phyloP scores from a whole-genome alignment of 1,284 basidiomycete genomes.

The Ustilago hordei region DNA sequence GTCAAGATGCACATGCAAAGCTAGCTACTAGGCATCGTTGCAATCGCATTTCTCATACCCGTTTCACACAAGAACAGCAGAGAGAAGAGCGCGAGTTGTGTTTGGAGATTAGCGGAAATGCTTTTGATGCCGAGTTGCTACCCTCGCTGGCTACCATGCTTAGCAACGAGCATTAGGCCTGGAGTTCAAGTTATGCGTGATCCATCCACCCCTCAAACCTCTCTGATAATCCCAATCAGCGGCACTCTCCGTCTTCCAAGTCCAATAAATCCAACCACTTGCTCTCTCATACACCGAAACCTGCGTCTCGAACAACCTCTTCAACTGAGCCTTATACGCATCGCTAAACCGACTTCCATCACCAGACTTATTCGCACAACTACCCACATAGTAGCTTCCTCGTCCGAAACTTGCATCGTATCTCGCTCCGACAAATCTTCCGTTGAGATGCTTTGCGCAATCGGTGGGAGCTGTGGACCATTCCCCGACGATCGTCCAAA shows the following conservation, averaged over 20 bases:
- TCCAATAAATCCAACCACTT: constrained; percentile 84
- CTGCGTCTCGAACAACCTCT: constrained; percentile 87
- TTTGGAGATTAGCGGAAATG: too few relatives aligned
- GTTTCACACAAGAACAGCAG: not conserved
- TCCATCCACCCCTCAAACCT: constrained; percentile 64
- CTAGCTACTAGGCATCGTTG: not conserved
- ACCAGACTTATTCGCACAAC: constrained; percentile 81
- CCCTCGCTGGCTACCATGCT: not conserved
- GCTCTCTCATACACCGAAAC: constrained; percentile 67
- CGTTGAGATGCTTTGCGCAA: constrained; percentile 84
- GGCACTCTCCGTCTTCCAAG: constrained; percentile 78
- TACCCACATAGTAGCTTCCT: constrained; percentile 74
- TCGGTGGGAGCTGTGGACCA: constrained; percentile 78
- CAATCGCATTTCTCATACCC: not conserved
- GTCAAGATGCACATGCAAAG: too few relatives aligned
- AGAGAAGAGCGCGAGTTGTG: too few relatives aligned
- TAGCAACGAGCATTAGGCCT: constrained; percentile 51
- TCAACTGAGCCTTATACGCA: constrained; percentile 84
- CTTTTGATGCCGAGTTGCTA: too few relatives aligned
- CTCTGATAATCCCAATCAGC: constrained; percentile 69
- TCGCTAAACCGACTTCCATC: constrained; percentile 78
- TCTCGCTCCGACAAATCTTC: constrained; percentile 76
- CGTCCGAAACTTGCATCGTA: constrained; percentile 79
- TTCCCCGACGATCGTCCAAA: constrained; percentile 68
- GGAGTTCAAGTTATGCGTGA: constrained; percentile 50